Conservation (phyloP, 176 grass and related monocot species). For the Avena sativa region DNA sequence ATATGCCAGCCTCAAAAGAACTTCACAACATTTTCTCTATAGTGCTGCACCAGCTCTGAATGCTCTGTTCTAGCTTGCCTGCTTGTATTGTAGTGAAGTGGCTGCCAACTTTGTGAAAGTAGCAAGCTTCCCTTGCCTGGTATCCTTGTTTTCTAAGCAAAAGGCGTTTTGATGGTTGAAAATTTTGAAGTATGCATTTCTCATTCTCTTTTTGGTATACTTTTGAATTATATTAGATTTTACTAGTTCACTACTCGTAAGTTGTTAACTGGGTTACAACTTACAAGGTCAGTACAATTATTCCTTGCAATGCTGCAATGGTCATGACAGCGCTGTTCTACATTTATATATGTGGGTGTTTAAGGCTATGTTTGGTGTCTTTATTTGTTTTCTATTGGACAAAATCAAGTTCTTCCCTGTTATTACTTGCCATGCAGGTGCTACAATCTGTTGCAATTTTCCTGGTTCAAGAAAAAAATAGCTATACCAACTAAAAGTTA, state of each 20-base stretch:
- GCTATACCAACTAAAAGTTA: background rate
- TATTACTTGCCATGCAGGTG: constrained; percentile 30
- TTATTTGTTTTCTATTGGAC: constrained; percentile 2
- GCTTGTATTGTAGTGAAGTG: constrained; percentile 26
- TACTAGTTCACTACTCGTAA: background rate
- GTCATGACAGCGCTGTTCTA: constrained; percentile 17
- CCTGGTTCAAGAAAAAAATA: background rate
- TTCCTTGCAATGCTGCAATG: background rate
- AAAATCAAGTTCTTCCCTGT: constrained; percentile 8
- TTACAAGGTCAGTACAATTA: constrained; percentile 3
- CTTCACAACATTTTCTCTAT: background rate
- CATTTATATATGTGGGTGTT: constrained; percentile 23
- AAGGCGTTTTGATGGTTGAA: constrained; percentile 14
- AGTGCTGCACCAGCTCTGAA: constrained; percentile 6
- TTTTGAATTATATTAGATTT: constrained; percentile 15
- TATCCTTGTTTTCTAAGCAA: constrained; percentile 19
- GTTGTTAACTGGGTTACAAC: constrained; percentile 4
- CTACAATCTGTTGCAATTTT: constrained; percentile 27
- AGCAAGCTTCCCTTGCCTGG: constrained; percentile 15
- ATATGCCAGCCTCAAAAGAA: background rate
- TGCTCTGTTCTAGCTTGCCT: constrained; percentile 28
- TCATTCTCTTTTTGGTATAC: background rate
- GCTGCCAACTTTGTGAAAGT: constrained; percentile 18
- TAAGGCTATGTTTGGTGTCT: constrained; percentile 14
- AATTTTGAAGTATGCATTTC: constrained; percentile 21